Percentiles rank a stretch among this genome's conserved stretches.
Conservation (phyloP, 768 basidiomycete genomes). For the Pulveroboletus frians region DNA sequence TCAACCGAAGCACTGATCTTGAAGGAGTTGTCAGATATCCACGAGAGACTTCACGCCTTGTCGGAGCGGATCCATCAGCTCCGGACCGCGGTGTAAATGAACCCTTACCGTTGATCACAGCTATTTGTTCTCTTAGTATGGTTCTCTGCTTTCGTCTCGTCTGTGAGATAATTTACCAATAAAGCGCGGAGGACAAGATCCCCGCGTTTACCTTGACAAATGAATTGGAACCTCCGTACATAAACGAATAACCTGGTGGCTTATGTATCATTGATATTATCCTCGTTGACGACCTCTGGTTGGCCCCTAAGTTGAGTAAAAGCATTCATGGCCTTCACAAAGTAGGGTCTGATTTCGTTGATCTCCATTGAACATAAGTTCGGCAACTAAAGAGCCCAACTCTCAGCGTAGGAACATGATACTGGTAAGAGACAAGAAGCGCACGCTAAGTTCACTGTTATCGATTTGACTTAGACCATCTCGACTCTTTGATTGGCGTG, state of each 20-base stretch:
- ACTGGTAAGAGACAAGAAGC: conserved; percentile 22
- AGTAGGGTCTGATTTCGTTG: conserved; percentile 89
- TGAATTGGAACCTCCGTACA: background rate
- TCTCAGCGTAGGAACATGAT: background rate
- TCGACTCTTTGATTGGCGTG: conserved; percentile 89
- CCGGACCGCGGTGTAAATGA: conserved; percentile 8
- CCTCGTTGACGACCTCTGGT: conserved; percentile 1
- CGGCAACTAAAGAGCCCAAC: conserved; percentile 49
- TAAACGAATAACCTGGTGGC: background rate
- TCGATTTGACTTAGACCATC: conserved; percentile 78
- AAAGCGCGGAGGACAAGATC: background rate
- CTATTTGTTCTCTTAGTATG: background rate
- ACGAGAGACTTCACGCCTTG: conserved; percentile 37
- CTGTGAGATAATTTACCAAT: conserved; percentile 1
- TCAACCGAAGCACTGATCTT: conserved; percentile 67
- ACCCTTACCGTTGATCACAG: background rate
- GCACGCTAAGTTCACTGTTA: conserved; percentile 73
- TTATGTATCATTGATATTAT: conserved; percentile 4
- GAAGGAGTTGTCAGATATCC: conserved; percentile 56
- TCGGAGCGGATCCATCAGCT: conserved; percentile 33
- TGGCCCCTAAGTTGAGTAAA: conserved; percentile 50
- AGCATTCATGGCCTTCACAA: conserved; percentile 74
- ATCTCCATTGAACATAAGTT: conserved; percentile 89
- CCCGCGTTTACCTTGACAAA: background rate
- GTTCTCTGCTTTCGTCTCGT: background rate